Percentiles rank a stretch among this genome's conserved stretches.
Conservation (phyloP, 192 early-diverging fungal species). For the Coemansia sp. region DNA sequence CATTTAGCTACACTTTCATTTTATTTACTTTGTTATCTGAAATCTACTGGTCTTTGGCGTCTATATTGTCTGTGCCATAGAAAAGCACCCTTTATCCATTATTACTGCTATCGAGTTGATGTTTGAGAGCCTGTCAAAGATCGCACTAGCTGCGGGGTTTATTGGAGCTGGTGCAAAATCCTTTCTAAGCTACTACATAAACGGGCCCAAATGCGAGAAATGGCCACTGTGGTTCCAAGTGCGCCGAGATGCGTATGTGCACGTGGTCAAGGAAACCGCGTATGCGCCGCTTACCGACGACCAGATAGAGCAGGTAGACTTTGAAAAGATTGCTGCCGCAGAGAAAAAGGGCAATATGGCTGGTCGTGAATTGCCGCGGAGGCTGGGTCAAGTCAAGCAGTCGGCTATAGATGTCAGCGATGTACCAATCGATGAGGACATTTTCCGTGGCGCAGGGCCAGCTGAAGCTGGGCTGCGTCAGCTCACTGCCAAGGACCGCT, state of each 20-base stretch:
- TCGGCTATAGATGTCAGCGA: constrained; percentile 13
- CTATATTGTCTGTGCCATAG: not conserved
- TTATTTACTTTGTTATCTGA: too few species aligned
- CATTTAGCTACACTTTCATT: too few species aligned
- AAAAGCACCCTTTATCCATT: not conserved
- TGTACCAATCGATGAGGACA: constrained; percentile 17
- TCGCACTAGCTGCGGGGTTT: constrained; percentile 11
- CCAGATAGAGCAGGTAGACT: constrained; percentile 40
- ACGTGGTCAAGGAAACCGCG: constrained; percentile 1
- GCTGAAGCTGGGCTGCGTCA: constrained; percentile 24
- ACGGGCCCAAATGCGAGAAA: constrained; percentile 36
- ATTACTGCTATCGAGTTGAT: not conserved
- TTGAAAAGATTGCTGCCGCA: constrained; percentile 17
- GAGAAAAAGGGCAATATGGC: constrained; percentile 24
- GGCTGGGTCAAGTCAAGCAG: constrained; percentile 21
- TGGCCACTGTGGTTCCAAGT: constrained; percentile 49
- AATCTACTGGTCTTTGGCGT: too few species aligned
- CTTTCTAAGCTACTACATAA: constrained; percentile 37
- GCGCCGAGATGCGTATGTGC: constrained; percentile 29
- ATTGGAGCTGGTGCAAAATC: constrained; percentile 20
- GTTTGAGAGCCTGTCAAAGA: constrained; percentile 28
- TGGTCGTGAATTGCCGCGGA: constrained; percentile 6
- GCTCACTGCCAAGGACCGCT: constrained; percentile 18
- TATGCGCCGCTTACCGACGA: constrained; percentile 18
- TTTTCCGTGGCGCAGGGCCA: constrained; percentile 27